Evolutionary conservation across 495 filamentous ascomycete genomes (phyloP), one percentile per base, ranked within the genome.

Genomic region (Aspergillus bertholletiae): DNA sequence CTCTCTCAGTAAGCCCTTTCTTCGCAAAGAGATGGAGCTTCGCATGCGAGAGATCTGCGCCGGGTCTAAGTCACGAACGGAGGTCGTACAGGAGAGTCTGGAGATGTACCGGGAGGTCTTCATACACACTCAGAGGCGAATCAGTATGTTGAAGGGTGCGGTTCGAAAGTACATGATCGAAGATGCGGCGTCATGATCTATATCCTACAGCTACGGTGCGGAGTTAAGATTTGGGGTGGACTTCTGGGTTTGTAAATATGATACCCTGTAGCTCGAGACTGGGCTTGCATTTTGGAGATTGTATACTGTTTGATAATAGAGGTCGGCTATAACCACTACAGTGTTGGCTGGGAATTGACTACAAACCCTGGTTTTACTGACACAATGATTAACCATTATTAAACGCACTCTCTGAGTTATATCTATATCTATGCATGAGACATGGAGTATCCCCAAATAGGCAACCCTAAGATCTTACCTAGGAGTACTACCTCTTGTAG

Each of bases 1-100:
- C 18, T 95, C 89, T 53, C 80, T 98, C 15, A 88, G 90, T 62
- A 98, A 98, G 69, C 94, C 94, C n/a, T 97, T 97, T 67, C 74
- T 98, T 39, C 83, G 94, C 23, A 97, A 98, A 69, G 93, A 98
- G 76, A 96, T 96, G 91, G 94, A 98, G 69, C 69, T 87, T 53
- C 86, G 88, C 59, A 95, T 98, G 92, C 90, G 90, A 63, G 88
- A 88, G 51, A 96, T 98, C 46, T 97, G 94, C 70, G 90, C 89
- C 49, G 95, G 95, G n/a, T 80, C 79, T 17, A 85, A 84, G 52
- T 85, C 85, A 12, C 84, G 84, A 39, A 80, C 80, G 32, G 82
- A 83, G 22, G 86, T 97, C 21, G 82, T 97, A 24, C 76, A 84
- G 44, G 83, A 93, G 67, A 95, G 85, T 61, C 68, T 98, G 37